Conservation (phyloP, 1,284 basidiomycete species). For the Trichosporon coremiiforme region DNA sequence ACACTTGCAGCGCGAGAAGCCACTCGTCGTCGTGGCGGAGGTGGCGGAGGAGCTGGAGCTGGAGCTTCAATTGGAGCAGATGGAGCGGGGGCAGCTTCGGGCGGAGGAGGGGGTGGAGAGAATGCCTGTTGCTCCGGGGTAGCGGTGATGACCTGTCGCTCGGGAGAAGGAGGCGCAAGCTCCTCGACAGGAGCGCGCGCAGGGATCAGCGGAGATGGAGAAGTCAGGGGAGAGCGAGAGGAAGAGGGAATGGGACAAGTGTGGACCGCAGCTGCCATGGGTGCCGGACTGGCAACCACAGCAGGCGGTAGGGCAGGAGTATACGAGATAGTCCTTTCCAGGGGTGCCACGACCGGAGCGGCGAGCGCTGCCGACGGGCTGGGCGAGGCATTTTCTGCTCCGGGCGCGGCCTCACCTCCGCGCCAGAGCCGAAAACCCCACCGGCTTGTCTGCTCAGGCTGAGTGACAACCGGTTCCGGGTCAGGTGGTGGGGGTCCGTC, state of each 20-base stretch:
- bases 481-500: slow-evolving; percentile 28
- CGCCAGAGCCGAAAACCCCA: slow-evolving; percentile 23
- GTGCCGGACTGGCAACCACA: neutral
- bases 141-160: neutral
- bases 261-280: slow-evolving; percentile 8
- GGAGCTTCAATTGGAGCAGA: neutral
- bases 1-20: neutral
- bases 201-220: neutral
- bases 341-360: slow-evolving; percentile 15
- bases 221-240: slow-evolving; percentile 3
- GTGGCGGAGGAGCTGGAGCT: neutral
- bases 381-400: slow-evolving; percentile 16
- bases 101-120: neutral
- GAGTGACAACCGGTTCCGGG: slow-evolving; percentile 7
- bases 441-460: slow-evolving; percentile 21
- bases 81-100: neutral
- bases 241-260: neutral
- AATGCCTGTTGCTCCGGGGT: neutral
- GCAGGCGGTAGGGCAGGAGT: slow-evolving; percentile 14
- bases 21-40: neutral
- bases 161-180: neutral
- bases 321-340: slow-evolving; percentile 13
- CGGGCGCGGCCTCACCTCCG: slow-evolving; percentile 18
- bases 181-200: neutral
- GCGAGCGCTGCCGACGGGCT: slow-evolving; percentile 17